Evolutionary conservation across 306 rosid genomes (phyloP).

Genomic region (Lagenaria siceraria): DNA sequence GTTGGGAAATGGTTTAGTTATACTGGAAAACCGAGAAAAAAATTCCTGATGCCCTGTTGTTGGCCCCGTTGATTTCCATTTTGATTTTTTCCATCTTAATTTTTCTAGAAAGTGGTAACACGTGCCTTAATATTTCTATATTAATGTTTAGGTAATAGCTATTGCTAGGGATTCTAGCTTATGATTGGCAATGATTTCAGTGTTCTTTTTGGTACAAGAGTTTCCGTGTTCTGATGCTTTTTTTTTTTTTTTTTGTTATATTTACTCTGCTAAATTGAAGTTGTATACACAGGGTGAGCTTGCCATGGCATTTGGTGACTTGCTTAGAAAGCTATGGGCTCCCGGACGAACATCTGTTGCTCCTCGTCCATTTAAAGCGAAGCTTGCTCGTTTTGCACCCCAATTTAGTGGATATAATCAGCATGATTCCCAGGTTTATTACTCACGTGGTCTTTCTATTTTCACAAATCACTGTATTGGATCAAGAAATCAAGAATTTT

Average conservation of each 20-base stretch:
- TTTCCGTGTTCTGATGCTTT: not conserved
- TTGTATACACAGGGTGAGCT: slow-evolving; percentile 64
- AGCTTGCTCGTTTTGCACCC: slow-evolving; percentile 98
- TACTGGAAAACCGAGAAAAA: too few relatives aligned
- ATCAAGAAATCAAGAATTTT: slow-evolving; percentile 7
- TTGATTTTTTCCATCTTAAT: too few relatives aligned
- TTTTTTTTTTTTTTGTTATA: not conserved
- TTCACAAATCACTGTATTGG: not conserved
- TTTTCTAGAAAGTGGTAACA: too few relatives aligned
- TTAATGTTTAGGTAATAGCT: too few relatives aligned
- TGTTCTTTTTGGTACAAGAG: not conserved
- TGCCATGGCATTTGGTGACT: slow-evolving; percentile 93
- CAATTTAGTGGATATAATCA: slow-evolving; percentile 98
- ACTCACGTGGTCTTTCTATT: not conserved
- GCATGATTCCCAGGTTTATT: slow-evolving; percentile 94
- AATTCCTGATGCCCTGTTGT: too few relatives aligned
- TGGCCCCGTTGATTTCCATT: too few relatives aligned
- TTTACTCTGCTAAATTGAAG: slow-evolving; percentile 11
- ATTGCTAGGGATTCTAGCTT: too few relatives aligned
- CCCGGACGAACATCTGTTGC: slow-evolving; percentile 90
- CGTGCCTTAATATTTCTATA: too few relatives aligned
- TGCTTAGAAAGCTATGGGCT: slow-evolving; percentile 94
- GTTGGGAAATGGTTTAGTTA: too few relatives aligned
- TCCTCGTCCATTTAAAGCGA: slow-evolving; percentile 85
- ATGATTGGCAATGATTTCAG: too few relatives aligned